Base-by-base conservation (phyloP, 805 yeast species). In the Hanseniaspora singularis region DNA sequence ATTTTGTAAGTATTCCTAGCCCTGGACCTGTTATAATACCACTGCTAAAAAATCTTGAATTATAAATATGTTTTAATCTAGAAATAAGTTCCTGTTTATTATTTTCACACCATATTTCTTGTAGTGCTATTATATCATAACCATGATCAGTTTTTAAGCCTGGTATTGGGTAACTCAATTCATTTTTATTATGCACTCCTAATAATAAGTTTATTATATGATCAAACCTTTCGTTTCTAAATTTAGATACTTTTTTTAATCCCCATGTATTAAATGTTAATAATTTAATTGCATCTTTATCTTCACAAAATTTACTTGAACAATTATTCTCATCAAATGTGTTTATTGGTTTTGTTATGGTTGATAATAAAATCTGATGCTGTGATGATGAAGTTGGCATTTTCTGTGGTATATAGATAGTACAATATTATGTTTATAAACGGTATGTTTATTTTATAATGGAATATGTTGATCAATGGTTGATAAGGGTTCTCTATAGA, bases 1-100 rank as follows among this genome's bases (percentile, higher is more conserved):
- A 73, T 53, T 82, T 78, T 14, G 95, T 85, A 38, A 92, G 61
- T 7, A 92, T 68, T 1, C 86, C 94, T 34, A 92, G 68, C 0
- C 98, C 98, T 0, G 98, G 97, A 0, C 98, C 98, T 0, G 95
- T 66, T 2, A 92, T 53, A 3, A 92, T 84, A 0, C 97, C 98
- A 2, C 94, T 73, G 50, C 74, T 76, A 65, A 81, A 92, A 44
- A 73, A 67, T 51, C 95, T 71, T 43, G 76, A 62, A 60, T 75
- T 88, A 54, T 72, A 83, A 32, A 57, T 58, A 1, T 54, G 53
- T 2, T 59, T 46, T 50, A 87, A 74, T 5, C 59, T 60, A 2
- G 52, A 50, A 15, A 70, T 69, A 18, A 92, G 62, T 51, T 75
- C 74, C 1, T 74, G 72, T 88, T 88, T 88, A 61, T 92, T 98